A percentile compares a stretch with the other conserved stretches of the same genome.
phyloP scores from a whole-genome alignment of 805 yeast genomes.

The Hagleromyces aurorensis region DNA sequence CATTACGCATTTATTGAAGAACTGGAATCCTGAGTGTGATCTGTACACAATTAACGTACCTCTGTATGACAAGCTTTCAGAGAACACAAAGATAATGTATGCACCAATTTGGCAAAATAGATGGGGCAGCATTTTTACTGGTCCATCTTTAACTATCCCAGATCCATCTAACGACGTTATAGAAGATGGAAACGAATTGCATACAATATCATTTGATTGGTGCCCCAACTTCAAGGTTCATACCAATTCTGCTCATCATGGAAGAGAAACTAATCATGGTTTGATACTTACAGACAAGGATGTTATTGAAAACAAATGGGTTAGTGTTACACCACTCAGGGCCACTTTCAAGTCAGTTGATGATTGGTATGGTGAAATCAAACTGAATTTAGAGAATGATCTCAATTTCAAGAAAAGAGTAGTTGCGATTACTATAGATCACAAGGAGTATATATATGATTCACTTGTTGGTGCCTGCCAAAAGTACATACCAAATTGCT shows the following conservation, averaged over 20 bases:
- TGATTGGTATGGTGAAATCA: constrained; percentile 6
- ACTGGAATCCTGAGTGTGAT: constrained; percentile 57
- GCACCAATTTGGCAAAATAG: constrained; percentile 75
- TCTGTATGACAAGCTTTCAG: constrained; percentile 43
- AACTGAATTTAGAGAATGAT: neutral
- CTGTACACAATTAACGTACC: constrained; percentile 84
- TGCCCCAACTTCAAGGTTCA: constrained; percentile 62
- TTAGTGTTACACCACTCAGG: constrained; percentile 62
- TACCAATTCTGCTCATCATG: constrained; percentile 21
- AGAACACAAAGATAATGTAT: constrained; percentile 53
- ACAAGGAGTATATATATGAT: constrained; percentile 35
- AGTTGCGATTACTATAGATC: constrained; percentile 29
- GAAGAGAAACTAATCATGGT: constrained; percentile 27
- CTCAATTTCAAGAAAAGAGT: too few species aligned
- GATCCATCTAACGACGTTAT: constrained; percentile 33
- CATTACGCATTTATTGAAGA: constrained; percentile 46
- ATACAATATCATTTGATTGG: constrained; percentile 61
- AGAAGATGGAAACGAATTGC: constrained; percentile 39
- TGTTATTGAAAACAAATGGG: constrained; percentile 54
- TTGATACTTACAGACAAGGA: constrained; percentile 70
- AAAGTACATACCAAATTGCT: constrained; percentile 30
- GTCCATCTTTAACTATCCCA: constrained; percentile 9
- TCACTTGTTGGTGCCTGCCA: constrained; percentile 30
- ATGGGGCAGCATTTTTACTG: constrained; percentile 63
- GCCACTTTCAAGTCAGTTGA: constrained; percentile 51